Conservation (phyloP, 139 green algal species). For the Chlorella vulgaris region DNA sequence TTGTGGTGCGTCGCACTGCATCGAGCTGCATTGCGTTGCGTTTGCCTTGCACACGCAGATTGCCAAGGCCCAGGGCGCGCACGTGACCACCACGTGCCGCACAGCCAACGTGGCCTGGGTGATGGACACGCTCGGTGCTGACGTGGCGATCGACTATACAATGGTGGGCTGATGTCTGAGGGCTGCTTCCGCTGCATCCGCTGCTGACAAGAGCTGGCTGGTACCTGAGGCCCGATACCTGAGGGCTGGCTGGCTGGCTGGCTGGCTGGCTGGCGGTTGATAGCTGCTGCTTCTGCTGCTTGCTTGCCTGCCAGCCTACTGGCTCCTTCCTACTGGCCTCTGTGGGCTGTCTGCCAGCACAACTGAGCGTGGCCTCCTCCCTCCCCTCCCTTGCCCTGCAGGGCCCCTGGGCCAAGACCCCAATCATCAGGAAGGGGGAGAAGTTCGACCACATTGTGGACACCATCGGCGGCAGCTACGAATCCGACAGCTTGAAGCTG, state of each 20-base stretch:
- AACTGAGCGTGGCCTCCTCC: background rate
- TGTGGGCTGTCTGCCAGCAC: too few relatives aligned
- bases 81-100: conserved; percentile 62
- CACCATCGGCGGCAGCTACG: conserved; percentile 30
- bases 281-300: too few relatives aligned
- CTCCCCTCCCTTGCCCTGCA: background rate
- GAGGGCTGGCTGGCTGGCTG: too few relatives aligned
- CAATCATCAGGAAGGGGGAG: background rate
- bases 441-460: conserved; percentile 2
- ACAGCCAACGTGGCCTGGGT: conserved; percentile 56
- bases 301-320: too few relatives aligned
- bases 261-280: too few relatives aligned
- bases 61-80: conserved; percentile 52
- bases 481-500: conserved; percentile 25
- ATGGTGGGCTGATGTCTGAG: background rate
- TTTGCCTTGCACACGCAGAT: conserved; percentile 7
- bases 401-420: conserved; percentile 1
- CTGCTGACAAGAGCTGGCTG: too few relatives aligned
- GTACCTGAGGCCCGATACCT: too few relatives aligned
- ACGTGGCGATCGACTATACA: conserved; percentile 70
- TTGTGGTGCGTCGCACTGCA: too few relatives aligned
- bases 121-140: conserved; percentile 51
- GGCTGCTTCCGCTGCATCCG: too few relatives aligned
- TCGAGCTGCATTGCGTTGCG: background rate
- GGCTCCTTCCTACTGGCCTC: too few relatives aligned